These are phyloP conservation scores for Metarhizium sp. DNA, from an alignment of 2,329 filamentous ascomycete genomes.

Conservation along the genomic window DNA sequence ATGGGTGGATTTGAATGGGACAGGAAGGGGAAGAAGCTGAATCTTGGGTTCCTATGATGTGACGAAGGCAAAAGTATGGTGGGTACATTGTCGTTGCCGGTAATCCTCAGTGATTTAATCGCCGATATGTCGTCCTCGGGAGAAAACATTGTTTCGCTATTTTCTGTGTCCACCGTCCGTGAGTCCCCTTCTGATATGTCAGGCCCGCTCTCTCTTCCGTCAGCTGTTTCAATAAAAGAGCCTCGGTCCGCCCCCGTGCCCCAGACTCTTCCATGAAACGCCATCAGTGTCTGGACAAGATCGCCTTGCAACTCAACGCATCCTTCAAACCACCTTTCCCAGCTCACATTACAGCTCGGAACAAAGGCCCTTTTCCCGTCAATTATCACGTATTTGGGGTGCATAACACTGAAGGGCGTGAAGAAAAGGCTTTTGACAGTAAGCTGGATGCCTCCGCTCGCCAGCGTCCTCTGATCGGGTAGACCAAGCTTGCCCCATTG, in stretches of 20 bases:
- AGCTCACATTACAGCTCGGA: slow-evolving; percentile 77
- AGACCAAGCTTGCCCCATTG: slow-evolving; percentile 59
- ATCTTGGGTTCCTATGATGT: slow-evolving; percentile 59
- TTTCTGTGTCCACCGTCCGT: not conserved
- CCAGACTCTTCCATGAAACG: slow-evolving; percentile 66
- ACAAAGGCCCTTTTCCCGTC: slow-evolving; percentile 59
- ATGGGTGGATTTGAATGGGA: slow-evolving; percentile 38
- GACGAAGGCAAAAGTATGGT: slow-evolving; percentile 66
- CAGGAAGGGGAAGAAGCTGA: slow-evolving; percentile 49
- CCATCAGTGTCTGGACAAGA: slow-evolving; percentile 50
- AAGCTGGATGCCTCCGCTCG: slow-evolving; percentile 54
- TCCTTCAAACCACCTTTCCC: slow-evolving; percentile 81
- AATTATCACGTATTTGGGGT: slow-evolving; percentile 72
- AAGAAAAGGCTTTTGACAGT: slow-evolving; percentile 71
- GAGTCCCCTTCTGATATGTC: not conserved
- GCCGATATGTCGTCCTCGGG: slow-evolving; percentile 14
- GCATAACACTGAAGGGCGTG: slow-evolving; percentile 75
- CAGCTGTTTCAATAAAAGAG: not conserved
- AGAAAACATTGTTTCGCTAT: slow-evolving; percentile 7
- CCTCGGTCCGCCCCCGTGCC: slow-evolving; percentile 16
- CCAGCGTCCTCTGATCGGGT: slow-evolving; percentile 41
- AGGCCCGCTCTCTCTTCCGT: not conserved
- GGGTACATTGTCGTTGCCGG: slow-evolving; percentile 22
- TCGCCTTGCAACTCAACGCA: slow-evolving; percentile 58
- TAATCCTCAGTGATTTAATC: slow-evolving; percentile 19